Base-by-base conservation (phyloP, 495 filamentous ascomycete genomes). In the Trichoderma parareesei region DNA sequence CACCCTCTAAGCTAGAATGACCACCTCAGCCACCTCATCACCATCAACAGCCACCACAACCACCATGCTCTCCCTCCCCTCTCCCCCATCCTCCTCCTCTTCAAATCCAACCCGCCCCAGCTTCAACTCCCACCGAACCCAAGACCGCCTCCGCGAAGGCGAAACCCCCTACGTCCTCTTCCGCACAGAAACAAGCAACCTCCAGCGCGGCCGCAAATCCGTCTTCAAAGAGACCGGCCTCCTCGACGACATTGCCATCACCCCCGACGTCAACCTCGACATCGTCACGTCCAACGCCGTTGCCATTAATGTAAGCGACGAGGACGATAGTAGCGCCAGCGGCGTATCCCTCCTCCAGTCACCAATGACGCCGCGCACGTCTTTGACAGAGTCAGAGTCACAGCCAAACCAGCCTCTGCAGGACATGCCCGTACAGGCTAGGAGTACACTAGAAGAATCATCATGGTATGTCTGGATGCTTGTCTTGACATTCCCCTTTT, bases 151-250 rank as follows among this genome's bases (percentile, higher is more conserved):
- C 46, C 70, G 73, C 66, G 75, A 77, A 63, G 65, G 73, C 62
- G 71, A 69, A 38, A 66, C 38, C 37, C 60, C 66, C 1, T 20
- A 59, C 40, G n/a, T 70, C 10, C 44, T 59, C 16, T 65, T 64
- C 38, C 40, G 66, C 14, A 70, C 69, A 64, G 55, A 44, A 33
- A 64, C 68, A 60, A 70, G 69, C 61, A 70, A 69, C 38, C 71
- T 73, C 35, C 61, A 67, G 16, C 67, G 71, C 65, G 69, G 64
- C 11, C 67, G 71, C 61, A 64, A 63, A 55, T 74, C 73, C 57
- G 67, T 75, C 35, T 78, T 78, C 62, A 72, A 67, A 41, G 76
- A 78, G 65, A 69, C 73, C 53, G 75, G 74, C 16, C 60, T 77
- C 38, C 67, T 71, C 42, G 73, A 73, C 61, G 69, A 72, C 55